Evolutionary conservation across 2,329 filamentous ascomycete genomes (phyloP).

Genomic region (Xylaria sp.): DNA sequence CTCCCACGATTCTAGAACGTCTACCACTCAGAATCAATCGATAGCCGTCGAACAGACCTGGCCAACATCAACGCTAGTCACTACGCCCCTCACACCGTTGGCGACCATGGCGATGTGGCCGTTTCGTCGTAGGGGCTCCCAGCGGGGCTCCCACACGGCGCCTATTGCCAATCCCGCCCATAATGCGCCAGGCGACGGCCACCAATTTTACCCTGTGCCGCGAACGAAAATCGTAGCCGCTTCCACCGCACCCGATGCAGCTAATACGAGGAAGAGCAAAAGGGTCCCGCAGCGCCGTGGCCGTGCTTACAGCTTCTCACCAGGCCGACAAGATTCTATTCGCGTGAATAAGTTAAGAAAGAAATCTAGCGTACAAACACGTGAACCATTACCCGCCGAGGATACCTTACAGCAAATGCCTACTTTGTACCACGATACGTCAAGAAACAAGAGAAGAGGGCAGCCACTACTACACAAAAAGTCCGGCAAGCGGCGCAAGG

Average conservation of each 20-base stretch:
- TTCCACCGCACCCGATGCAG: slow-evolving; percentile 34
- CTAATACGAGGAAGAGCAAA: slow-evolving; percentile 28
- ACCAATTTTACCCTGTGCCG: slow-evolving; percentile 27
- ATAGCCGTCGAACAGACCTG: slow-evolving; percentile 34
- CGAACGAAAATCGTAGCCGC: slow-evolving; percentile 39
- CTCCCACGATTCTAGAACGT: slow-evolving; percentile 38
- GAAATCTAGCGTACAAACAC: slow-evolving; percentile 32
- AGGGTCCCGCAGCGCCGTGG: slow-evolving; percentile 51
- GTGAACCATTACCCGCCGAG: slow-evolving; percentile 26
- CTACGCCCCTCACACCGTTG: slow-evolving; percentile 10
- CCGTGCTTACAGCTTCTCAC: slow-evolving; percentile 67
- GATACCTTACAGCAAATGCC: slow-evolving; percentile 47
- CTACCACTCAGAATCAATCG: slow-evolving; percentile 35
- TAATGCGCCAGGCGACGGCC: slow-evolving; percentile 29
- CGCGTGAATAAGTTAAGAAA: slow-evolving; percentile 45
- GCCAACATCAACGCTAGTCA: slow-evolving; percentile 29
- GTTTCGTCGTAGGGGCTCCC: slow-evolving; percentile 76
- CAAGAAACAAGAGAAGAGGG: slow-evolving; percentile 63
- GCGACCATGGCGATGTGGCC: slow-evolving; percentile 78
- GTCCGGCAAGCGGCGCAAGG: slow-evolving; percentile 77
- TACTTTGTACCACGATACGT: slow-evolving; percentile 59
- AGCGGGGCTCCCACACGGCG: slow-evolving; percentile 57
- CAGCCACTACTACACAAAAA: slow-evolving; percentile 69
- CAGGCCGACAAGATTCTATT: slow-evolving; percentile 62
- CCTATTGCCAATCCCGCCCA: slow-evolving; percentile 29